Evolutionary conservation across 306 rosid genomes (phyloP), one percentile per base, ranked within the genome.

Genomic region (Astragalus glycyphyllos): DNA sequence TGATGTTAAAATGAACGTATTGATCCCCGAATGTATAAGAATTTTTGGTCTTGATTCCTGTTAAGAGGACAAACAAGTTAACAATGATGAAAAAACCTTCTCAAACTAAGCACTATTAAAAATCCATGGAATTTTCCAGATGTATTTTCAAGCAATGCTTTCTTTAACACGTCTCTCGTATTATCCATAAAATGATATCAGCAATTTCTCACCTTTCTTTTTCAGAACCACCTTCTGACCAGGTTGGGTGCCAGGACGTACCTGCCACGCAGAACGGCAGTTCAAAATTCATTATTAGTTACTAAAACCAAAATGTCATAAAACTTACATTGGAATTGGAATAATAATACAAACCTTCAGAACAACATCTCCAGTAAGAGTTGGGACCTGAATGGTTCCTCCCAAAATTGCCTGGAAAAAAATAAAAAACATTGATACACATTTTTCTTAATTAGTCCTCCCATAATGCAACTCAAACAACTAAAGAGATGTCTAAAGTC

Each of bases 211-310:
- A 92, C 98, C 98, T 90, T 92, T 92, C 92, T 92, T 86, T 85
- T 90, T 92, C 69, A 92, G 80, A 75, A 92, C 96, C 70, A 90
- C 97, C 86, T 90, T 90, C 80, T 90, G 96, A 75, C 97, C 86
- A 11, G 90, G 92, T 80, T 90, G 97, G 60, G 96, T 90, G 60
- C 96, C 91, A 55, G 91, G 78, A n/a, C 86, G 96, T 41, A 92
- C 97, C 98, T 90, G 77, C 70, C 68, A 80, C 83, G 66, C 15
- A 75, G 35, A 7, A 64, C 12, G 37, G 3, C 40, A n/a, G 48
- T 68, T 51, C 65, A 65, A 32, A 64, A 46, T 57, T 80, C 55
- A 69, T 6, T 50, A 45, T 42, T 68, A 45, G 47, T 68, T 14
- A 31, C 61, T 17, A 50, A 58, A 31, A 44, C 70, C 40, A 72